Percentiles rank a stretch among this genome's conserved stretches.
Evolutionary conservation across 2,329 filamentous ascomycete genomes (phyloP).

Genomic region (Penicillium verrucosum): DNA sequence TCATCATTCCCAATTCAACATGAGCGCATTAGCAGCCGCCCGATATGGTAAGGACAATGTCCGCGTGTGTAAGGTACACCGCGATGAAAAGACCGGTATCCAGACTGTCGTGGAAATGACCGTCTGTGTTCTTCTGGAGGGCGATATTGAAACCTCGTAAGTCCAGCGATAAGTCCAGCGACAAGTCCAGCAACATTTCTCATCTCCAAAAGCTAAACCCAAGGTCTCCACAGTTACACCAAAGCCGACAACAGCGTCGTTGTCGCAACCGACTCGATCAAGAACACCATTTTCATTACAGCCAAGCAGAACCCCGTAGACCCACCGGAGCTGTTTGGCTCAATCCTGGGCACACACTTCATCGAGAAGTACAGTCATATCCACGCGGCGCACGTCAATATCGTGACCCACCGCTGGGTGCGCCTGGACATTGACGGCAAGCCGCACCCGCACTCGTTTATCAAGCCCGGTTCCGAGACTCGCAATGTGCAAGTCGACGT

Average conservation of each 20-base stretch:
- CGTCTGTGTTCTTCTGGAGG: slow-evolving; percentile 86
- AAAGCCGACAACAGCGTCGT: slow-evolving; percentile 90
- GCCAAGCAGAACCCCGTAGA: slow-evolving; percentile 91
- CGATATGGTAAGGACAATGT: slow-evolving; percentile 81
- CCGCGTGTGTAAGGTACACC: slow-evolving; percentile 91
- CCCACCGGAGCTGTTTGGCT: slow-evolving; percentile 87
- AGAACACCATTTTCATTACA: slow-evolving; percentile 94
- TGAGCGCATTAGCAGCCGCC: slow-evolving; percentile 42
- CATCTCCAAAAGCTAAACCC: background rate
- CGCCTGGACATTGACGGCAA: slow-evolving; percentile 82
- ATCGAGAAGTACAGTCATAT: slow-evolving; percentile 85
- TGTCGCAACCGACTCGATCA: slow-evolving; percentile 95
- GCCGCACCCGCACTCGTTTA: slow-evolving; percentile 92
- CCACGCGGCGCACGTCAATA: slow-evolving; percentile 73
- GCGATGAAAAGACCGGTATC: slow-evolving; percentile 68
- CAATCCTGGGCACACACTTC: slow-evolving; percentile 83
- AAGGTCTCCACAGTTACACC: slow-evolving; percentile 66
- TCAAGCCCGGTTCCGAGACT: slow-evolving; percentile 83
- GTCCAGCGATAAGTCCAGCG: slow-evolving; percentile 25
- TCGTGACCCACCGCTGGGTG: slow-evolving; percentile 86
- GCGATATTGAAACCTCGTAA: slow-evolving; percentile 80
- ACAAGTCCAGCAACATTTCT: background rate
- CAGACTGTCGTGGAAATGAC: slow-evolving; percentile 95
- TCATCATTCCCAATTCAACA: slow-evolving; percentile 16
- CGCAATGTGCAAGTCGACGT: slow-evolving; percentile 75